Evolutionary conservation across 2,329 filamentous ascomycete species (phyloP), one percentile per base, ranked within the genome.

Genomic region (Peltaster fructicola): DNA sequence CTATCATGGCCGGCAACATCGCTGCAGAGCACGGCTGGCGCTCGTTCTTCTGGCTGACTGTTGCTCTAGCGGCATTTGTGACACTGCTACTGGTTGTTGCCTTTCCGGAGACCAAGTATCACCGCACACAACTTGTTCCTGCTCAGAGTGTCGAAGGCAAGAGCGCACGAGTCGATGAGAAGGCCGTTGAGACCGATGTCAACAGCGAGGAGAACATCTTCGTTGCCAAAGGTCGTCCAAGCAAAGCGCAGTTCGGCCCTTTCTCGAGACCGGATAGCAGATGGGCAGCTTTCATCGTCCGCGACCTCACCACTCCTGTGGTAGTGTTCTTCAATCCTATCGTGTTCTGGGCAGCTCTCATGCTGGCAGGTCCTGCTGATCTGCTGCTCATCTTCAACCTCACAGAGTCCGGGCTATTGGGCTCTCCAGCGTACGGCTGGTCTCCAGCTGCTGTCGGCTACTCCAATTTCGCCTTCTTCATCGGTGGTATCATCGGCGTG

Each of bases 371-470:
- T 8, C 41, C 47, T 2, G 43, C 40, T 4, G 52, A 57, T 22
- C 39, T 56, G 3, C 47, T 62, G 9, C 52, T 65, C 4, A 52
- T 56, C 26, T 58, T 59, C 35, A 63, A 62, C 39, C 45, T 64
- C n/a, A 61, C 56, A 7, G 53, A 64, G 34, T 58, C 58, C 2
- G 50, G 54, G 8, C 47, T 59, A 2, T 53, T 65, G 28, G 47
- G 33, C 17, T 40, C 36, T 14, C 41, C 41, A 8, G 36, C 59
- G 0, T 64, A 63, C 34, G 37, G 43, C 15, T 61, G 61, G 45
- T 47, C 29, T 5, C 44, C 57, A 2, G 39, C 47, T 7, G 40
- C 50, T 15, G 56, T 63, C 15, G 61, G 61, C 2, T 60, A 62
- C 28, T 55, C 56, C 14, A 65, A 65, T 35, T 59, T 60, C 26